A percentile compares a stretch with the other conserved stretches of the same genome.
Conservation (phyloP, 257 asterid genomes). For the Solanum gandarillasii region DNA sequence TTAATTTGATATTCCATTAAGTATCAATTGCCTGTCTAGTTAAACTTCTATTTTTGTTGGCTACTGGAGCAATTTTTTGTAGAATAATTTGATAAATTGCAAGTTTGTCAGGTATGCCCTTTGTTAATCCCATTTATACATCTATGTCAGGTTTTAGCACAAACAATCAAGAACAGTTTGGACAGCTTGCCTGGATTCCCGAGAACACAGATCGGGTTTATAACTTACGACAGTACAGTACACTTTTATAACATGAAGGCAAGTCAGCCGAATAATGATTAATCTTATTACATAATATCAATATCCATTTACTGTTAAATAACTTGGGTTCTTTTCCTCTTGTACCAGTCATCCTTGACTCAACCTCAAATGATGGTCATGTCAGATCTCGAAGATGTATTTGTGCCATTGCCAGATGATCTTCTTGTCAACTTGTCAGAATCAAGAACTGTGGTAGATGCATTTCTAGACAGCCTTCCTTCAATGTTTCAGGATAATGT, state of each 20-base stretch:
- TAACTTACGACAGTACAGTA: conserved; percentile 88
- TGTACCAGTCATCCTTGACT: conserved; percentile 64
- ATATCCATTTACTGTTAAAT: not conserved
- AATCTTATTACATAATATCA: not conserved
- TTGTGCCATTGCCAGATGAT: conserved; percentile 80
- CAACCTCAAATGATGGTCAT: conserved; percentile 92
- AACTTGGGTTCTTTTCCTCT: conserved; percentile 7
- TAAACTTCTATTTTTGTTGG: not conserved
- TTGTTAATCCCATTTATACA: not conserved
- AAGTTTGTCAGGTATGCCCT: not conserved
- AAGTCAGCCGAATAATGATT: conserved; percentile 1
- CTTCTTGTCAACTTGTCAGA: conserved; percentile 95
- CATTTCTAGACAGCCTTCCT: conserved; percentile 92
- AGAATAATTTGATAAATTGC: not conserved
- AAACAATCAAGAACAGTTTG: conserved; percentile 81
- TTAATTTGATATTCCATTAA: not conserved
- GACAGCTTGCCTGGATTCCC: conserved; percentile 86
- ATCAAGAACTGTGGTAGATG: conserved; percentile 84
- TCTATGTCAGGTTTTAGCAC: conserved; percentile 69
- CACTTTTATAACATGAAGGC: conserved; percentile 98
- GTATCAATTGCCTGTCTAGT: not conserved
- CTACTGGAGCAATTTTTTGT: not conserved
- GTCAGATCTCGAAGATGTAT: conserved; percentile 77
- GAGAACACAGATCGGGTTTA: conserved; percentile 92
- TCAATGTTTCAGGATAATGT: conserved; percentile 80